Conservation (phyloP, 2,329 filamentous ascomycete species). For the Pestalotiopsis sp. region DNA sequence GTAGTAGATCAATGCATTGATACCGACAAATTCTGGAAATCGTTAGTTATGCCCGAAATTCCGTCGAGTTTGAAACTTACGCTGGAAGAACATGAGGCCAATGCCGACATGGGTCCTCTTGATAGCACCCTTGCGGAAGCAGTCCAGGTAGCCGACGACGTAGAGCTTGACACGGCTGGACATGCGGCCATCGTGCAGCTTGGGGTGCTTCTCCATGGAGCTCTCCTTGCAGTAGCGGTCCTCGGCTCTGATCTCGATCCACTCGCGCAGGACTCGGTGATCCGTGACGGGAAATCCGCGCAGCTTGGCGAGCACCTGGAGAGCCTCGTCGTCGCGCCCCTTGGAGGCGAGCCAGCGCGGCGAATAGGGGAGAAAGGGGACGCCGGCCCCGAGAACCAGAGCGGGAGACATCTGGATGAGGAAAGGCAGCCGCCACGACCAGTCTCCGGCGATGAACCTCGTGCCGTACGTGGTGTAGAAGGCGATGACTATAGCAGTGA, state of each 20-base stretch:
- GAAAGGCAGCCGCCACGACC: constrained; percentile 48
- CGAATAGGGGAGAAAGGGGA: constrained; percentile 47
- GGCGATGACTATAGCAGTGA: constrained; percentile 53
- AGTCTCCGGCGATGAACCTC: constrained; percentile 40
- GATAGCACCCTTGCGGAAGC: constrained; percentile 34
- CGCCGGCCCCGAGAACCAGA: constrained; percentile 38
- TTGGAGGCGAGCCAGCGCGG: constrained; percentile 46
- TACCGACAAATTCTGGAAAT: constrained; percentile 45
- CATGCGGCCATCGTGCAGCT: constrained; percentile 36
- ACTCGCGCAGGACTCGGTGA: constrained; percentile 46
- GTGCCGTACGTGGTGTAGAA: constrained; percentile 60
- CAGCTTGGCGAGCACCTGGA: constrained; percentile 38
- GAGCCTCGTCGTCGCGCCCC: constrained; percentile 39
- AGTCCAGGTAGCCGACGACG: not conserved
- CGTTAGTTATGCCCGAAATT: constrained; percentile 16
- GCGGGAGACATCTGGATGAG: constrained; percentile 46
- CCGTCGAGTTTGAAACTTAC: not conserved
- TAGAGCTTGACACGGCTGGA: constrained; percentile 44
- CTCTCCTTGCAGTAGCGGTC: constrained; percentile 46
- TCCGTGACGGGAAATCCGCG: constrained; percentile 44
- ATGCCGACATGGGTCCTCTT: not conserved
- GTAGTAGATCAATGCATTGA: constrained; percentile 51
- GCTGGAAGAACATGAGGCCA: not conserved
- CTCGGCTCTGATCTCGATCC: constrained; percentile 51
- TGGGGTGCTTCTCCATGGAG: constrained; percentile 38